These are phyloP conservation scores for Petunia secreta DNA, from an alignment of 257 asterid species.

Conservation along the genomic window DNA sequence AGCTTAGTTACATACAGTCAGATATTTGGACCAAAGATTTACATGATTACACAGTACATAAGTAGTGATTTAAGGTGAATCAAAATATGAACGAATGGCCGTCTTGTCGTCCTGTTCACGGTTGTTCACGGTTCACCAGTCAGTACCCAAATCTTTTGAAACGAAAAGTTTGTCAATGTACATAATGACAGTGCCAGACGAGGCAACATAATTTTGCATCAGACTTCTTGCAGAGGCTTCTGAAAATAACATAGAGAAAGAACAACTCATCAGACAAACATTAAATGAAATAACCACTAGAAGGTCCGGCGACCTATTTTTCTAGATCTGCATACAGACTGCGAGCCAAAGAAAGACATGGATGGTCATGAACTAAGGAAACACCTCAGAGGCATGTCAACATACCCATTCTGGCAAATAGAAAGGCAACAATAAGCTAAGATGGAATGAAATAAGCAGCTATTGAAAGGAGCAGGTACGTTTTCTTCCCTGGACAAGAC, in stretches of 20 bases:
- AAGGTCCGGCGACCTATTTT: not conserved
- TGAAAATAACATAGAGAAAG: conserved; percentile 35
- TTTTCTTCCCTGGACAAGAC: not conserved
- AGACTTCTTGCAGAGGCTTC: conserved; percentile 68
- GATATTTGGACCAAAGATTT: not conserved
- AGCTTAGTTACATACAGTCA: not conserved
- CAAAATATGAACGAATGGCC: not conserved
- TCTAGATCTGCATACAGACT: not conserved
- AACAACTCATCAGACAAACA: not conserved
- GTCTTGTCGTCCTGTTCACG: not conserved
- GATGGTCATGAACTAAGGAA: not conserved
- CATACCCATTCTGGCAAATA: not conserved
- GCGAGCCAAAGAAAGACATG: not conserved
- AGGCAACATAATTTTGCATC: conserved; percentile 69
- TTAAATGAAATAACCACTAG: not conserved
- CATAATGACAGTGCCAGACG: conserved; percentile 52
- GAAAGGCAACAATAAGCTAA: not conserved
- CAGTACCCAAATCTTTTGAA: conserved; percentile 66
- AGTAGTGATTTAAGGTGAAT: not conserved
- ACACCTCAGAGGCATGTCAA: not conserved
- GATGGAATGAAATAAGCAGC: not conserved
- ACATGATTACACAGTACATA: conserved; percentile 1
- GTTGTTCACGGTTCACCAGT: conserved; percentile 59
- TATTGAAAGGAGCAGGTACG: not conserved
- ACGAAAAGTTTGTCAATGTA: conserved; percentile 75